Evolutionary conservation across 345 rosid genomes (phyloP), one percentile per base, ranked within the genome.

Genomic region (Lumnitzera littorea): DNA sequence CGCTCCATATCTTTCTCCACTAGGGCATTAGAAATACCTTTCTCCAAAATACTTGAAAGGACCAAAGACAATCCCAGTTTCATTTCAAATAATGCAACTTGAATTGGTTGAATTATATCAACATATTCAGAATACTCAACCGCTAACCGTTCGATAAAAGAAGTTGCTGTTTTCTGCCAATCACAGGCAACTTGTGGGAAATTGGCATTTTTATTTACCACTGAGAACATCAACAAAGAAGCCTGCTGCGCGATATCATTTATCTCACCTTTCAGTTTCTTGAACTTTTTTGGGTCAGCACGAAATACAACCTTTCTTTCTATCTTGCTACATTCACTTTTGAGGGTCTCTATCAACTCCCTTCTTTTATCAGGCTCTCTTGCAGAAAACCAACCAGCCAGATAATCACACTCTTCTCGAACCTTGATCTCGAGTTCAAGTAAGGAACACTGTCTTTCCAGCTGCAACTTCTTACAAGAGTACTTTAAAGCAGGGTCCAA

Each of bases 1-100:
- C 70, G 61, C 61, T 81, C 82, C 55, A 81, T 67, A 73, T 61
- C 72, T 46, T 85, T 79, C 71, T 77, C 78, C 59, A 65, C 71
- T 49, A 81, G 55, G 65, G 48, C 70, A 48, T 61, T 64, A 58
- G 77, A 76, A 57, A 74, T 48, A n/a, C 60, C 73, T 47, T 79
- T 72, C 67, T 76, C 76, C 62, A 82, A 57, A 58, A 67, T 61
- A 65, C 76, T 81, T 63, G 86, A 77, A 25, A 84, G 63, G 69
- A 86, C 71, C 55, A 92, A 72, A 24, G 94, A 81, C 53, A 90
- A 64, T 54, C 97, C 98, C 62, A 89, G 62, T 68, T 92, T 92
- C 83, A 92, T 89, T 78, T 92, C 96, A 51, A 85, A 92, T 27
- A 87, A 73, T 55, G 97, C 89, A 67, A 92, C 98, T 79, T 89